Base-by-base conservation (phyloP, 2,329 filamentous ascomycete genomes). In the Aureobasidium melanogenum region DNA sequence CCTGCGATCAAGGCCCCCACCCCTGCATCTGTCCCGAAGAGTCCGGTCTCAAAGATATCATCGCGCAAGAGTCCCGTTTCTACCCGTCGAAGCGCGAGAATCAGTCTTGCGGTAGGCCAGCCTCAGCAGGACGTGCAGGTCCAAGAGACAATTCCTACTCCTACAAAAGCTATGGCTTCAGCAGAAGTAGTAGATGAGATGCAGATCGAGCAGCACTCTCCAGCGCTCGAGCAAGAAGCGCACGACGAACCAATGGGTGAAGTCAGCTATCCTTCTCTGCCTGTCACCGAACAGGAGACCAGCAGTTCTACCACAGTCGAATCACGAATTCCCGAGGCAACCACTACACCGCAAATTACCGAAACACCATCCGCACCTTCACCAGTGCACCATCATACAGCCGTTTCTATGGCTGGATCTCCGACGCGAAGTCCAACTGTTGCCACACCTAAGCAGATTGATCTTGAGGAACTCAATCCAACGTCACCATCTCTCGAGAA, bases 401-500 rank as follows among this genome's bases (percentile, higher is more conserved):
- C 43, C 15, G 32, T 61, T 9, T 47, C 59, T 8, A 50, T 46
- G 34, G 52, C 34, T 22, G 52, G 52, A 14, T 62, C 60, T 8
- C 52, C 60, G 19, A 30, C 39, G 28, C 51, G 48, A 12, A 57
- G 36, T 39, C 38, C 51, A 8, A 32, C 51, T 28, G 50, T 44
- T 30, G 26, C 19, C 10, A 62, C 60, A 28, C 60, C 60, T 8
- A 39, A 50, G 46, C 60, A 57, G 36, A 65, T 67, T 41, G 59
- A 63, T 9, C 39, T 63, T 6, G 64, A 68, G 38, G 38, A 54
- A n/a, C 32, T 51, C 15, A 57, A 62, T 7, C 43, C 60, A 19
- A 63, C 62, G 3, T 70, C 70, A 8, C 70, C 70, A 8, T 64
- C 61, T 6, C 66, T 64, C 5, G 66, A 68, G 46, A 72, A 71